Evolutionary conservation across 1,284 basidiomycete species (phyloP), one percentile per base, ranked within the genome.

Genomic region (Earliella scabrosa): DNA sequence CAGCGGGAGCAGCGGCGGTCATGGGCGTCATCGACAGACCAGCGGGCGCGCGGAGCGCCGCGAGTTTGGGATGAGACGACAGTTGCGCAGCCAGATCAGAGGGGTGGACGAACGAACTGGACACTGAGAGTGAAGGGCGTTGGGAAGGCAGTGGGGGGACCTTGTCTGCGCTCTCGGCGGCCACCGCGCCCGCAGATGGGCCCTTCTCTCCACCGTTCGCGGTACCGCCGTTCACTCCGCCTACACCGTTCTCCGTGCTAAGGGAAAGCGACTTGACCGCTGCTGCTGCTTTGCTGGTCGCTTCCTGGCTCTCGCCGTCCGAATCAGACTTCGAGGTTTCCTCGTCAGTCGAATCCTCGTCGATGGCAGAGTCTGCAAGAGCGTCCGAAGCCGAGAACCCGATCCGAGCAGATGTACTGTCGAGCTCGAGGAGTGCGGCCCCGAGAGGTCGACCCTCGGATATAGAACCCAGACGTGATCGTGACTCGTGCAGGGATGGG

Each of bases 11-110:
- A 35, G 66, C 50, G 7, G 68, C 59, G 10, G 70, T 46, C 36
- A 66, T 44, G 4, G 70, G 62, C 13, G 74, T 68, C 70, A 76
- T 71, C 7, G 63, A 54, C 34, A 71, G 50, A 3, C 65, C 65
- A 51, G 71, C 59, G 48, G 72, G 65, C 5, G 72, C 64, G 6
- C 82, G 78, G 29, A 86, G 68, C 3, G 77, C 81, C 18, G 82
- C 79, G 6, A 86, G 70, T 63, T 81, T 83, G 1, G 84, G 82
- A 59, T 85, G 80, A 9, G 77, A 68, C 50, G 73, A 73, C 14
- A 85, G 69, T 60, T 83, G 80, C 16, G 79, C 77, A 18, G 79
- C 76, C 18, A 86, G 68, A 55, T 85, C 80, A 3, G 75, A 66
- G 1, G 81, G 74, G 45, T 71, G 66, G 13, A 63, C 63, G 23